Conservation (phyloP, 2,329 filamentous ascomycete genomes). For the Kalaharituber pfeilii region DNA sequence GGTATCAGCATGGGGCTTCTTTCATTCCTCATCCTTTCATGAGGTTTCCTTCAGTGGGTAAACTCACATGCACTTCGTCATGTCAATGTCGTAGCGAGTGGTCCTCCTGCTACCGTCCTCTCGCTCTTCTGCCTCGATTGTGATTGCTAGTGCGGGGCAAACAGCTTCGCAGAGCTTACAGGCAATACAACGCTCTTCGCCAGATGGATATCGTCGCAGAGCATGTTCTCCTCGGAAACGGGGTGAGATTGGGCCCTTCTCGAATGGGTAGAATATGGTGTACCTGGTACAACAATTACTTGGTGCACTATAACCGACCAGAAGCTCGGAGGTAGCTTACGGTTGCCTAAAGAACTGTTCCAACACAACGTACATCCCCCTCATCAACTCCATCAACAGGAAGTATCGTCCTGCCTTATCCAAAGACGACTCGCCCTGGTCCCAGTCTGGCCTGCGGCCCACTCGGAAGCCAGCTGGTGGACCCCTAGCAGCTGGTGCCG, state of each 20-base stretch:
- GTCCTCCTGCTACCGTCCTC: slow-evolving; percentile 89
- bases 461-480: slow-evolving; percentile 64
- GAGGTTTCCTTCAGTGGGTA: neutral
- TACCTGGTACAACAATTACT: slow-evolving; percentile 45
- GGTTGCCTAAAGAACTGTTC: slow-evolving; percentile 98
- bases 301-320: neutral
- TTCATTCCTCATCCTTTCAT: too few relatives aligned
- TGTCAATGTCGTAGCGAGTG: slow-evolving; percentile 96
- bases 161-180: slow-evolving; percentile 99
- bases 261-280: slow-evolving; percentile 97
- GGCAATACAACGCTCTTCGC: slow-evolving; percentile 96
- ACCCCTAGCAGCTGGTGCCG: slow-evolving; percentile 34
- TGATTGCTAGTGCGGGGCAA: slow-evolving; percentile 95
- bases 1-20: neutral
- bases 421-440: slow-evolving; percentile 60
- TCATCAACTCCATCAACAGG: slow-evolving; percentile 82
- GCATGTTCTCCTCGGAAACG: slow-evolving; percentile 98
- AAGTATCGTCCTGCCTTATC: slow-evolving; percentile 88
- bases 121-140: slow-evolving; percentile 96
- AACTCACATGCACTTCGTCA: slow-evolving; percentile 83
- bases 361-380: slow-evolving; percentile 93
- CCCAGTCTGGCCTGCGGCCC: slow-evolving; percentile 46
- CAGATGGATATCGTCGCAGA: slow-evolving; percentile 84
- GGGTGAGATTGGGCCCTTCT: slow-evolving; percentile 95
- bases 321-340: slow-evolving; percentile 41